Evolutionary conservation across 176 grass and related monocot genomes (phyloP).

Genomic region (Poa annua): DNA sequence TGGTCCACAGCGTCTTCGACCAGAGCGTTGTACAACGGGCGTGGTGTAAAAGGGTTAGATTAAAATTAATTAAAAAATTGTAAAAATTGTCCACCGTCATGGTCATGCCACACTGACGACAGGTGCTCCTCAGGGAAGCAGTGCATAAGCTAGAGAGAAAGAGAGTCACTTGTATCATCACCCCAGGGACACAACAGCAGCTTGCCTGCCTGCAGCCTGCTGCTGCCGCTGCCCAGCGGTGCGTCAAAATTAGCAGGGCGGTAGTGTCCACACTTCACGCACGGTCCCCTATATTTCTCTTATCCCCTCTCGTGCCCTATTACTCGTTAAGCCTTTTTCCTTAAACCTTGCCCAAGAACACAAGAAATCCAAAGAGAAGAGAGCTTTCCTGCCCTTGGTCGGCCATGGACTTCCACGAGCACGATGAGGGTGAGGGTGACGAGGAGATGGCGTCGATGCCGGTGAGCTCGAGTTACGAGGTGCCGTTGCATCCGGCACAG

Average conservation of each 20-base stretch:
- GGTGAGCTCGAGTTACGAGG: slow-evolving; percentile 54
- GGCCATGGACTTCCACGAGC: slow-evolving; percentile 71
- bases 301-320: slow-evolving; percentile 37
- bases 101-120: neutral
- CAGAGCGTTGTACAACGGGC: too few relatives aligned
- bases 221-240: slow-evolving; percentile 21
- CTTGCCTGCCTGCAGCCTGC: slow-evolving; percentile 34
- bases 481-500: slow-evolving; percentile 32
- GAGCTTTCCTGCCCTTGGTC: neutral
- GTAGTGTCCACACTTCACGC: slow-evolving; percentile 22
- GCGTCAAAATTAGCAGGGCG: slow-evolving; percentile 60
- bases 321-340: slow-evolving; percentile 45
- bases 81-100: too few relatives aligned
- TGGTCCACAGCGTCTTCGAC: too few relatives aligned
- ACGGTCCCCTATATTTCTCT: slow-evolving; percentile 17
- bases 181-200: slow-evolving; percentile 38
- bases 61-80: too few relatives aligned
- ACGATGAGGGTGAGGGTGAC: slow-evolving; percentile 56
- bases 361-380: slow-evolving; percentile 15
- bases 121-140: slow-evolving; percentile 13
- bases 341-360: slow-evolving; percentile 54
- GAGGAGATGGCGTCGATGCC: slow-evolving; percentile 63
- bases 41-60: too few relatives aligned
- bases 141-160: slow-evolving; percentile 1
- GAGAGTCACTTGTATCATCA: slow-evolving; percentile 32